Conservation (phyloP, 768 basidiomycete species). For the Multifurca ochricompacta region DNA sequence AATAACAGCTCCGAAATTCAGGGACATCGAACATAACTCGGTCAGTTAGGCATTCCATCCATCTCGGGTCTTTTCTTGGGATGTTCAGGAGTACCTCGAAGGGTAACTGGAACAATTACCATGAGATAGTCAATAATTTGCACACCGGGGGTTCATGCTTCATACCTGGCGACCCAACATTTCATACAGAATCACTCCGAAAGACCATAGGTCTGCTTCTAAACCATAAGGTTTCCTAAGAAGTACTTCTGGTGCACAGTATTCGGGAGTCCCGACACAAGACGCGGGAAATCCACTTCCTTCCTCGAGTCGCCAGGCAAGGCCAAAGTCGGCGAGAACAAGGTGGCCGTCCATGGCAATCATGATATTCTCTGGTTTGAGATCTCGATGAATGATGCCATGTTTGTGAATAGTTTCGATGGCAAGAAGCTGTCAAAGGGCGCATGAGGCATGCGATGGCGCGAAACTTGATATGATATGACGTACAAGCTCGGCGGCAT, state of each 20-base stretch:
- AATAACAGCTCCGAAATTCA: neutral
- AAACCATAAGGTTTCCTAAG: constrained; percentile 2
- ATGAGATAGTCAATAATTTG: neutral
- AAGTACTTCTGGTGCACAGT: constrained; percentile 11
- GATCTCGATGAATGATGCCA: constrained; percentile 13
- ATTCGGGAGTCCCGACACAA: constrained; percentile 7
- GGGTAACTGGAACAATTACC: neutral
- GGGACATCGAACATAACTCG: neutral
- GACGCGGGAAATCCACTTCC: neutral
- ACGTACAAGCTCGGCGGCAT: constrained; percentile 14
- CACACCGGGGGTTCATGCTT: too few relatives aligned
- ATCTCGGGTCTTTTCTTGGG: neutral
- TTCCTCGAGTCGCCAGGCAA: constrained; percentile 9
- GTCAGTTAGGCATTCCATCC: neutral
- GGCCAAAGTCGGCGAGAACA: constrained; percentile 11
- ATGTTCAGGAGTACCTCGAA: constrained; percentile 1
- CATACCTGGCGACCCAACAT: constrained; percentile 37
- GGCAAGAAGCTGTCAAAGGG: constrained; percentile 6
- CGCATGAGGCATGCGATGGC: neutral
- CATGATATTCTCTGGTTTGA: constrained; percentile 16
- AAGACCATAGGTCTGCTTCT: constrained; percentile 89
- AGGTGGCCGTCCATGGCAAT: constrained; percentile 10
- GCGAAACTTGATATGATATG: neutral
- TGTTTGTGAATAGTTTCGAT: constrained; percentile 6
- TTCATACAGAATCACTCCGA: constrained; percentile 92